Evolutionary conservation across 2,329 filamentous ascomycete genomes (phyloP).

Genomic region (Alternaria panax): DNA sequence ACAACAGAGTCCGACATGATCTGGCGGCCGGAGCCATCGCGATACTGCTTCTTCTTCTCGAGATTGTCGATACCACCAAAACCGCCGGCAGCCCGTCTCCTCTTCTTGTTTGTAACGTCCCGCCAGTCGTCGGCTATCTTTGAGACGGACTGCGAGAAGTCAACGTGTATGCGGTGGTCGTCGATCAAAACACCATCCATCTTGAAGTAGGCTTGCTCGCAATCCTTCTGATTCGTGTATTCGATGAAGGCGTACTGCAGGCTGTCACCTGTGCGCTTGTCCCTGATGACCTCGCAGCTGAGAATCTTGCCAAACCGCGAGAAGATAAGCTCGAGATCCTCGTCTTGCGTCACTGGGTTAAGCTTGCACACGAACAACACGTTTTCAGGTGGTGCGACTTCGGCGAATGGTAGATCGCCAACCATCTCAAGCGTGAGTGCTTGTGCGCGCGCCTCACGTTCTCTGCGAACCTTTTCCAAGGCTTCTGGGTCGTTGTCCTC

Average conservation of each 20-base stretch:
- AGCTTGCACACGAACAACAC: slow-evolving; percentile 98
- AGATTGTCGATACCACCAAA: slow-evolving; percentile 90
- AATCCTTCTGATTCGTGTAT: slow-evolving; percentile 89
- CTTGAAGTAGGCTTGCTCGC: slow-evolving; percentile 96
- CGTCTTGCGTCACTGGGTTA: slow-evolving; percentile 93
- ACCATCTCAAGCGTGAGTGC: slow-evolving; percentile 97
- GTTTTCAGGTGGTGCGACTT: slow-evolving; percentile 97
- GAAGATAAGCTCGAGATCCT: slow-evolving; percentile 95
- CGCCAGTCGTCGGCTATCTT: slow-evolving; percentile 91
- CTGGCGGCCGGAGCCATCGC: slow-evolving; percentile 38
- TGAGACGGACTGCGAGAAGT: slow-evolving; percentile 93
- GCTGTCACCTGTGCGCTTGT: slow-evolving; percentile 92
- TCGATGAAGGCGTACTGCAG: slow-evolving; percentile 98
- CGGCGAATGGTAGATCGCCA: slow-evolving; percentile 94
- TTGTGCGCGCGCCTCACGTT: slow-evolving; percentile 91
- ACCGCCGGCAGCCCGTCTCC: slow-evolving; percentile 69
- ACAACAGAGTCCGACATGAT: slow-evolving; percentile 44
- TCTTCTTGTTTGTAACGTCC: slow-evolving; percentile 81
- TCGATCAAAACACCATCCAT: slow-evolving; percentile 98
- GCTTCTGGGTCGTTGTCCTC: slow-evolving; percentile 82
- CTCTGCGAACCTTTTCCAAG: slow-evolving; percentile 79
- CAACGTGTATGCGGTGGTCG: slow-evolving; percentile 95
- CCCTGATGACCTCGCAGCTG: slow-evolving; percentile 94
- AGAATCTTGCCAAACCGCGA: slow-evolving; percentile 94
- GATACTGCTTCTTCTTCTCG: slow-evolving; percentile 89